Evolutionary conservation across 1,284 basidiomycete species (phyloP).

Genomic region (Moesziomyces parantarcticus): DNA sequence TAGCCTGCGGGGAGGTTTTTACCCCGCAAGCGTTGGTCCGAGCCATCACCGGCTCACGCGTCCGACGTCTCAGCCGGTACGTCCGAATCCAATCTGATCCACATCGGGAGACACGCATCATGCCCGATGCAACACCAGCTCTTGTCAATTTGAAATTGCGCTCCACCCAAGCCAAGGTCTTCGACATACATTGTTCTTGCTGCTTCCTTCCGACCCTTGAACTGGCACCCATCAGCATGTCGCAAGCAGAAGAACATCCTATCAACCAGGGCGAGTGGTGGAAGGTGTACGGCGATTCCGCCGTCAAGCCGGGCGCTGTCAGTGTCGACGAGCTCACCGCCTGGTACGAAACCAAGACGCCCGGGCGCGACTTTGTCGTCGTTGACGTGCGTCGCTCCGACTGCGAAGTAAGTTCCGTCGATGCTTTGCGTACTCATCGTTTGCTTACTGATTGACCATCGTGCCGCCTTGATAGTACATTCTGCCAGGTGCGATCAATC

Average conservation of each 20-base stretch:
- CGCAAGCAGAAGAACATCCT: conserved; percentile 29
- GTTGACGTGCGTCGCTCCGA: conserved; percentile 57
- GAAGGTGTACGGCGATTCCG: conserved; percentile 38
- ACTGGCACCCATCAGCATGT: conserved; percentile 1
- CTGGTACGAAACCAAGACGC: conserved; percentile 30
- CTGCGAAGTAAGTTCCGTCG: conserved; percentile 40
- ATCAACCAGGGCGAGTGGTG: conserved; percentile 42
- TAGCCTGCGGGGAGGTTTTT: not conserved
- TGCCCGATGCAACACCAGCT: not conserved
- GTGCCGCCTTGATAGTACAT: conserved; percentile 36
- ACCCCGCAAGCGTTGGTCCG: not conserved
- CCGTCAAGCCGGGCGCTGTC: conserved; percentile 36
- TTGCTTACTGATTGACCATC: not conserved
- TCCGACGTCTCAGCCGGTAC: not conserved
- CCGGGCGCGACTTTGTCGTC: conserved; percentile 50
- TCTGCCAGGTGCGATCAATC: conserved; percentile 67
- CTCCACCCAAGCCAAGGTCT: not conserved
- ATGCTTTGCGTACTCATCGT: not conserved
- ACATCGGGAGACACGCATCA: not conserved
- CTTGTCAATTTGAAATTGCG: too few relatives aligned
- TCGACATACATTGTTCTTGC: not conserved
- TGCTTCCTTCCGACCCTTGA: not conserved
- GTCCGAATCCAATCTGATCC: not conserved
- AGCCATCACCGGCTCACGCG: not conserved
- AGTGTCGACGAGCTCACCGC: conserved; percentile 41